Base-by-base conservation (phyloP, 495 filamentous ascomycete species). In the Talaromyces ruber region DNA sequence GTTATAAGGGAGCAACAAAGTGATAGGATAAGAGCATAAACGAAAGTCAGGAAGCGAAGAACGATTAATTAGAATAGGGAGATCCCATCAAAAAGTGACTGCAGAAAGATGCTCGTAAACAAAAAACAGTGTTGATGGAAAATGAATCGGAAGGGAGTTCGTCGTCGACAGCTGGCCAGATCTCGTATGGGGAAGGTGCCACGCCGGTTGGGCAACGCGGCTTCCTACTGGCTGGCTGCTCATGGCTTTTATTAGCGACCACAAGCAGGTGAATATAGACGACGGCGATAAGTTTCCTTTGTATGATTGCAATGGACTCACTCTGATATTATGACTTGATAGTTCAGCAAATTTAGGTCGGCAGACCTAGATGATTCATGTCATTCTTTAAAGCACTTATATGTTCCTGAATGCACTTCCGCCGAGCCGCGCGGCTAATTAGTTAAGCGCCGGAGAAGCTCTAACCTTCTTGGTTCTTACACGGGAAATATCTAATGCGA, bases 11-110 rank as follows among this genome's bases (percentile, higher is more conserved):
- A 69, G 69, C 70, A 64, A 59, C 52, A 62, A 63, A 65, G 64
- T 69, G 67, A 70, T 70, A 65, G 66, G 62, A 66, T 65, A 70
- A 56, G 65, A 62, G 64, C 65, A 68, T 73, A 74, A 80, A 75
- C 67, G 72, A 76, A 71, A 71, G 75, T 71, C 65, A 66, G 65
- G 63, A 64, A 66, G 54, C 54, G 54, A 57, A 34, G 18, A 34
- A 57, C 18, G 22, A 22, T 57, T 25, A 57, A 63, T 34, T 63
- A 72, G 63, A 69, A 58, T 26, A 54, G 61, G 65, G 63, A 68
- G 60, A 62, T 68, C 71, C 75, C 76, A 78, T 78, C 65, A 71
- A 72, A 74, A 70, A 66, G 63, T 53, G 58, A 62, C 63, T 59
- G 37, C 62, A 60, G n/a, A 66, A 61, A n/a, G 64, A 66, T 54